These are phyloP conservation scores for Entophlyctis helioformis DNA, from an alignment of 192 early-diverging fungal genomes.

Conservation along the genomic window DNA sequence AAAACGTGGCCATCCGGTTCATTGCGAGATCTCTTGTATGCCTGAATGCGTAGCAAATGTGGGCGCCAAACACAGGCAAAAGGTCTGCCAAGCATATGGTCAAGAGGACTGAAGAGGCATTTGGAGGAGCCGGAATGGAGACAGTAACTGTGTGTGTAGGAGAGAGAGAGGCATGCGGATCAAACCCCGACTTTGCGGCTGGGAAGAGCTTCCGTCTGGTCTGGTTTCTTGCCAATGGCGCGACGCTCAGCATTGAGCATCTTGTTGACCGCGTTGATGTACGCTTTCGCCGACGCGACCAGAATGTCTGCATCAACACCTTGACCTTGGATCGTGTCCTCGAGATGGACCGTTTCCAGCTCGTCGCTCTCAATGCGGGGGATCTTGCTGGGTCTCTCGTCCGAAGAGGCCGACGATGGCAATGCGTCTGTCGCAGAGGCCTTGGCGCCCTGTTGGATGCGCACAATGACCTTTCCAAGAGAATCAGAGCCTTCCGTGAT, in stretches of 20 bases:
- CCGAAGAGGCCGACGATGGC: slow-evolving; percentile 3
- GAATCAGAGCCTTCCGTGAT: slow-evolving; percentile 81
- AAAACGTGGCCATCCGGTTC: no score
- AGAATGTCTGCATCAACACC: slow-evolving; percentile 80
- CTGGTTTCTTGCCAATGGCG: no score
- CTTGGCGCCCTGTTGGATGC: slow-evolving; percentile 24
- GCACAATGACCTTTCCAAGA: slow-evolving; percentile 73
- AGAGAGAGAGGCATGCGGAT: no score
- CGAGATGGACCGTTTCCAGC: background rate
- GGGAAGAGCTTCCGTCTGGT: no score
- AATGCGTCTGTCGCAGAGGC: slow-evolving; percentile 7
- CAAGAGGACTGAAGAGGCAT: no score
- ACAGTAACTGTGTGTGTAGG: no score
- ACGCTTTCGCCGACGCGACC: slow-evolving; percentile 77
- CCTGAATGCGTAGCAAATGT: no score
- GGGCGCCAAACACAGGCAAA: no score
- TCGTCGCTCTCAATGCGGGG: slow-evolving; percentile 8
- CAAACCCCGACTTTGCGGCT: no score
- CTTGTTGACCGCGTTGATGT: slow-evolving; percentile 75
- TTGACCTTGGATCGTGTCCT: slow-evolving; percentile 55
- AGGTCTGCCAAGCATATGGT: no score
- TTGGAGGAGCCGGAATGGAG: no score
- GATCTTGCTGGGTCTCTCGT: slow-evolving; percentile 6
- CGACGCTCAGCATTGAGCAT: slow-evolving; percentile 27
- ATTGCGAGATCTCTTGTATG: no score